Conservation (phyloP, 805 yeast species). For the Monosporozyma siamensis region DNA sequence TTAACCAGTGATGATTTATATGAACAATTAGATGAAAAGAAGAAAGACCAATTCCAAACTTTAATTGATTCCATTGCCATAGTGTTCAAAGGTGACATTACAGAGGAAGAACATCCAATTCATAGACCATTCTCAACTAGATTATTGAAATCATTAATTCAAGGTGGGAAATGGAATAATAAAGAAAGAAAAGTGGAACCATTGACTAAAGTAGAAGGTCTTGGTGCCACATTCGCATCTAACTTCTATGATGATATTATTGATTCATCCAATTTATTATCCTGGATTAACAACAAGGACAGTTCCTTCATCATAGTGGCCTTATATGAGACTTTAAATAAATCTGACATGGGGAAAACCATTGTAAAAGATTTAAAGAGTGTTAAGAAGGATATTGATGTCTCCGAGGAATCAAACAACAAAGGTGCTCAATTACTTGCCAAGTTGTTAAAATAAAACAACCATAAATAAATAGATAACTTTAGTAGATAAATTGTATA, state of each 20-base stretch:
- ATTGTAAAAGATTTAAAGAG: constrained; percentile 49
- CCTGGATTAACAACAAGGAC: constrained; percentile 60
- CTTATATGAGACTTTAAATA: constrained; percentile 55
- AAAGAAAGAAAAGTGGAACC: constrained; percentile 45
- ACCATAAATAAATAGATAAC: no score
- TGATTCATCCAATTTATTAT: constrained; percentile 38
- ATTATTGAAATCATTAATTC: constrained; percentile 64
- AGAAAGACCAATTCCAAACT: constrained; percentile 31
- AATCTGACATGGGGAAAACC: constrained; percentile 36
- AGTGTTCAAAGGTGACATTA: constrained; percentile 56
- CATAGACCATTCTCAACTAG: constrained; percentile 67
- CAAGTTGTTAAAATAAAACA: constrained; percentile 31
- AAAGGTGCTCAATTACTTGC: constrained; percentile 55
- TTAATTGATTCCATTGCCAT: constrained; percentile 50
- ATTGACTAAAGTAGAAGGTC: constrained; percentile 36
- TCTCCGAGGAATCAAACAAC: constrained; percentile 35
- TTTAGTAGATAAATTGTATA: no score
- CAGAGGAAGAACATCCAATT: constrained; percentile 57
- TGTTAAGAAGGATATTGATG: constrained; percentile 36
- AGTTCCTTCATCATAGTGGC: constrained; percentile 81
- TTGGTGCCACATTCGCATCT: constrained; percentile 53
- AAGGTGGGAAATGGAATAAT: constrained; percentile 76
- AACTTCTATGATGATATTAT: constrained; percentile 46
- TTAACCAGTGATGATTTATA: constrained; percentile 45
- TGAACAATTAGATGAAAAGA: constrained; percentile 32